Evolutionary conservation across 805 yeast genomes (phyloP), one percentile per base, ranked within the genome.

Genomic region (Kuraishia floccosa): DNA sequence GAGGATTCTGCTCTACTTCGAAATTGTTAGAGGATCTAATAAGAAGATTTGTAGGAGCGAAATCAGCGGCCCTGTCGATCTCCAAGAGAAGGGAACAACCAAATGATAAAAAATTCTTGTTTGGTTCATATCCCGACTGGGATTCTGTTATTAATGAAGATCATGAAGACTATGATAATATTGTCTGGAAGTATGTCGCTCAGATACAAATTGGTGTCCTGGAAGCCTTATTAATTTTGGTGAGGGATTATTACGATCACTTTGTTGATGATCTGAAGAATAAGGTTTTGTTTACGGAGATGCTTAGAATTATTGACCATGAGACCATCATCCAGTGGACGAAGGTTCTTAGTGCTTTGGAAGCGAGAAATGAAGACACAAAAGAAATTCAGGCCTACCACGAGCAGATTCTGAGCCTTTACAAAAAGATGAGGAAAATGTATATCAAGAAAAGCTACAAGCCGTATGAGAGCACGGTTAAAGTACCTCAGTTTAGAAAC

Each of bases 171-270:
- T 28, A 38, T 8, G 54, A 65, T 1, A 66, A 67, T 3, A 61
- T 79, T 21, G 15, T 78, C 41, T 75, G 78, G 65, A 66, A 65
- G 27, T 65, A 73, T 33, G 75, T 83, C 27, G 75, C 80, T 8
- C 83, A 77, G 45, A 81, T 87, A 26, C 91, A 86, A 47, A 63
- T 80, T 24, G 93, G 93, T 25, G 72, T 86, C 20, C 58, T 86
- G 36, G 93, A 83, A 47, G 83, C 85, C 0, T 57, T 85, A 34
- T 65, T 74, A 27, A 67, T 78, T 19, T 65, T 93, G 50, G 72
- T 84, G 14, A 65, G 72, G 28, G 76, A 78, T 40, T 83, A 80
- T 47, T 86, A 78, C 49, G 54, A 68, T 18, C 91, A 83, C 47
- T 83, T 87, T 45, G 65, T 77, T 4, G 80, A 76, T 47, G 83